Conservation (phyloP, 441 rosid genomes). For the Gossypium schwendimanii region DNA sequence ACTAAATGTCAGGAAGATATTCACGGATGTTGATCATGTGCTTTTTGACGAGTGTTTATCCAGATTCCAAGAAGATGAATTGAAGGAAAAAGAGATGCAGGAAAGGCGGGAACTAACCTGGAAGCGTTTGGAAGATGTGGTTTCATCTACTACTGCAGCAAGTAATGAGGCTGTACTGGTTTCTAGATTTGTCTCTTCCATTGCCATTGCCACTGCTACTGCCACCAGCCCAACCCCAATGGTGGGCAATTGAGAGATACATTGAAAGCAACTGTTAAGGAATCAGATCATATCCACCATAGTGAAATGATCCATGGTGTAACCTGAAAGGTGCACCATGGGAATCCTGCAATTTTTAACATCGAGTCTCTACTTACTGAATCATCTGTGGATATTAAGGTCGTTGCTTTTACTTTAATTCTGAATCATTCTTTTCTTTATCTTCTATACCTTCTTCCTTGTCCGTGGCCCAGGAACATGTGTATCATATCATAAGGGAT, state of each 20-base stretch:
- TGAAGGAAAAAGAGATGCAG: constrained; percentile 36
- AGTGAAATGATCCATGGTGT: constrained; percentile 6
- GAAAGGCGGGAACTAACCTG: constrained; percentile 58
- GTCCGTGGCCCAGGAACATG: constrained; percentile 18
- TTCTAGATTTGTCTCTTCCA: constrained; percentile 43
- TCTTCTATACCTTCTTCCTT: constrained; percentile 5
- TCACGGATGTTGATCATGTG: constrained; percentile 60
- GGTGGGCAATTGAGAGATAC: constrained; percentile 38
- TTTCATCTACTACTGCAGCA: constrained; percentile 49
- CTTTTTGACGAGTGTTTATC: constrained; percentile 65
- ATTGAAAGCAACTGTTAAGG: constrained; percentile 10
- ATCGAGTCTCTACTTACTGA: constrained; percentile 1
- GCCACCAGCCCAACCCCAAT: constrained; percentile 32
- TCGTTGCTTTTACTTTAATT: constrained; percentile 14
- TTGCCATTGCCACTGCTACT: constrained; percentile 35
- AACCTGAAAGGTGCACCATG: background rate
- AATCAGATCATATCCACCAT: background rate
- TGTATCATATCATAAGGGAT: constrained; percentile 44
- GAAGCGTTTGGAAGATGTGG: constrained; percentile 71
- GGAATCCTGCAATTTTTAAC: constrained; percentile 7
- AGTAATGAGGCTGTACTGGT: constrained; percentile 60
- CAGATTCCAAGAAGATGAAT: constrained; percentile 61
- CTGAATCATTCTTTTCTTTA: constrained; percentile 14
- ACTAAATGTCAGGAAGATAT: constrained; percentile 68
- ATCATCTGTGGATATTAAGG: constrained; percentile 14